Evolutionary conservation across 257 asterid genomes (phyloP).

Genomic region (Leonotis leonurus): DNA sequence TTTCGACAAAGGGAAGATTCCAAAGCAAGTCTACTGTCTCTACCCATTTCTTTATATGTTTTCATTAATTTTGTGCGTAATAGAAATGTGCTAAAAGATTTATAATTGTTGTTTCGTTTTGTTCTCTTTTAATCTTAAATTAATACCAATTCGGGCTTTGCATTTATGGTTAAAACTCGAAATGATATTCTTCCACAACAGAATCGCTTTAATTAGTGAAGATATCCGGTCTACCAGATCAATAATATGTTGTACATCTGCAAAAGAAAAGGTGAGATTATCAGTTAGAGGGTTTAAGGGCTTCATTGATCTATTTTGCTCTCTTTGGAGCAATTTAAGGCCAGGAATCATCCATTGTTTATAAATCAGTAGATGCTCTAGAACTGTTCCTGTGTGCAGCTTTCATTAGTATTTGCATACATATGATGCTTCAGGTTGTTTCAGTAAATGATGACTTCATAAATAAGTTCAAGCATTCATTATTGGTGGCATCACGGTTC

Average conservation of each 20-base stretch:
- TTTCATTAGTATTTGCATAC: not conserved
- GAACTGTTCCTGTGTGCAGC: not conserved
- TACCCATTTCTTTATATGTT: not conserved
- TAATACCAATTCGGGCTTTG: not conserved
- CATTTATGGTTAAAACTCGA: not conserved
- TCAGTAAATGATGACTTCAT: too few species aligned
- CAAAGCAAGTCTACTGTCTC: too few species aligned
- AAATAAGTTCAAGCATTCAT: too few species aligned
- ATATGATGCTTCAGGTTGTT: not conserved
- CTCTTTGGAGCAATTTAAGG: too few species aligned
- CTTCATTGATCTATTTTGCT: too few species aligned
- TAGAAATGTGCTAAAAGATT: not conserved
- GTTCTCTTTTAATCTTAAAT: not conserved
- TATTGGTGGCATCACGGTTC: too few species aligned
- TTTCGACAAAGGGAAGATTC: too few species aligned
- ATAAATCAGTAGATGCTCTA: not conserved
- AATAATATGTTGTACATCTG: not conserved
- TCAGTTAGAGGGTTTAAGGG: not conserved
- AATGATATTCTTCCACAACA: not conserved
- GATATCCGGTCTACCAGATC: not conserved
- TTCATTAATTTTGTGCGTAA: not conserved
- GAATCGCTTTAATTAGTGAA: not conserved
- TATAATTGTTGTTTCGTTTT: not conserved
- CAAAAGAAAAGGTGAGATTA: constrained; percentile 6
- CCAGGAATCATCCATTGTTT: not conserved